These are phyloP conservation scores for Mollisia scopiformis DNA, from an alignment of 2,329 filamentous ascomycete genomes.

Conservation along the genomic window DNA sequence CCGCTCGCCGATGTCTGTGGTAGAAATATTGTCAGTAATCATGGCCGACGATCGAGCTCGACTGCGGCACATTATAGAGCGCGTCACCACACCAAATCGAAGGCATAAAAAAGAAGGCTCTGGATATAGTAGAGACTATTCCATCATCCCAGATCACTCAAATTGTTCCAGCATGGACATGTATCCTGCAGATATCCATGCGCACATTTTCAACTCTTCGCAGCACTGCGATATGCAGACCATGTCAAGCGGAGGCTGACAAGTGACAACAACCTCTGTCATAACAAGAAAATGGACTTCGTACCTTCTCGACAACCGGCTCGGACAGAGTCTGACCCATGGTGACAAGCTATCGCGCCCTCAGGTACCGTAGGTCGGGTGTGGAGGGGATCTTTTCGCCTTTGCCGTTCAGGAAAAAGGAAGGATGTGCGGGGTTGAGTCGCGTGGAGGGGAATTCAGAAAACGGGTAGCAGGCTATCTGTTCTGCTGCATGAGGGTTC, in stretches of 20 bases:
- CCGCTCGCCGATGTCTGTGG: conserved; percentile 81
- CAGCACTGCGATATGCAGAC: neutral
- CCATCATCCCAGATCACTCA: neutral
- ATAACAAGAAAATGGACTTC: conserved; percentile 34
- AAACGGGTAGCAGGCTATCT: conserved; percentile 23
- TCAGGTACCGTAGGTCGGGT: conserved; percentile 26
- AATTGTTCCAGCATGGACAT: neutral
- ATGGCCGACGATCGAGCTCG: neutral
- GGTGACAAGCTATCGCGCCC: conserved; percentile 26
- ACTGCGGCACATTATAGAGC: neutral
- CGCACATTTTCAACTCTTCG: neutral
- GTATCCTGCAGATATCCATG: neutral
- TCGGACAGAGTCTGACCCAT: conserved; percentile 99
- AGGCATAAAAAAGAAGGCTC: neutral
- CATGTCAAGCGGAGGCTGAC: neutral
- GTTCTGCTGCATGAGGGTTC: conserved; percentile 23
- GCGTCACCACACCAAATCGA: neutral
- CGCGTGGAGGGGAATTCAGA: conserved; percentile 15
- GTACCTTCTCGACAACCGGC: conserved; percentile 98
- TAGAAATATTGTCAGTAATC: conserved; percentile 33
- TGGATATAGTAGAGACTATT: neutral
- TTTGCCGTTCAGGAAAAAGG: conserved; percentile 21
- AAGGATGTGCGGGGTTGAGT: conserved; percentile 31
- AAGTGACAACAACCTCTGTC: neutral
- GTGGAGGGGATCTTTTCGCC: conserved; percentile 14